Percentiles rank a stretch among this genome's conserved stretches.
Conservation (phyloP, 805 yeast species). For the Ogataea nonfermentans region DNA sequence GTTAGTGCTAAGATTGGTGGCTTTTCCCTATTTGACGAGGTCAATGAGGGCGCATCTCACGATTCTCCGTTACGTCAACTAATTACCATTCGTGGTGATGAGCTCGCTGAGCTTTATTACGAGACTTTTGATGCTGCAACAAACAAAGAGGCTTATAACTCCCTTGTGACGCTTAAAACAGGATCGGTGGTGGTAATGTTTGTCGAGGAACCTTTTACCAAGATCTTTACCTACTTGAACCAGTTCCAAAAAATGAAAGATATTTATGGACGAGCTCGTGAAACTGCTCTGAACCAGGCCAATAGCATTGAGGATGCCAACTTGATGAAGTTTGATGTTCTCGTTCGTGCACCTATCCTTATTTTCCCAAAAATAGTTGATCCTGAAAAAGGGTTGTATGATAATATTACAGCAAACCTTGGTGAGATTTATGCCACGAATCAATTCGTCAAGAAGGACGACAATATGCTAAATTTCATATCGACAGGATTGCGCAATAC, state of each 20-base stretch:
- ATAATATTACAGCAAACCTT: constrained; percentile 65
- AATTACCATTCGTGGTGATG: constrained; percentile 76
- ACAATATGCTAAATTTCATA: constrained; percentile 50
- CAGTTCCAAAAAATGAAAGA: constrained; percentile 83
- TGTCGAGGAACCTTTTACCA: constrained; percentile 74
- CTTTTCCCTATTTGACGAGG: constrained; percentile 71
- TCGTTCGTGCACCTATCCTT: constrained; percentile 77
- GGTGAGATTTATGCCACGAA: constrained; percentile 82
- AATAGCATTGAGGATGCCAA: constrained; percentile 52
- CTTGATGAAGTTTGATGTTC: constrained; percentile 67
- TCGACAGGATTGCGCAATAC: constrained; percentile 71
- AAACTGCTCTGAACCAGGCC: constrained; percentile 83
- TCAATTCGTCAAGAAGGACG: constrained; percentile 40
- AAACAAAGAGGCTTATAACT: constrained; percentile 48
- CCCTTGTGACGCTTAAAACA: constrained; percentile 60
- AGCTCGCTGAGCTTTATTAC: constrained; percentile 74
- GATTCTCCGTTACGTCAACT: constrained; percentile 62
- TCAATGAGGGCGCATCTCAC: constrained; percentile 58
- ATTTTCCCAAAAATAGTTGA: constrained; percentile 66
- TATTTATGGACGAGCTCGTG: constrained; percentile 85
- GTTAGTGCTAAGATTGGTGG: constrained; percentile 75
- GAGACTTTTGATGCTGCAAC: constrained; percentile 71
- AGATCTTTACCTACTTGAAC: constrained; percentile 62
- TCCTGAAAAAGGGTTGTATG: constrained; percentile 43
- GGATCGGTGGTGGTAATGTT: constrained; percentile 77